These are phyloP conservation scores for Neonectria faginata DNA, from an alignment of 2,329 filamentous ascomycete species.

Conservation along the genomic window DNA sequence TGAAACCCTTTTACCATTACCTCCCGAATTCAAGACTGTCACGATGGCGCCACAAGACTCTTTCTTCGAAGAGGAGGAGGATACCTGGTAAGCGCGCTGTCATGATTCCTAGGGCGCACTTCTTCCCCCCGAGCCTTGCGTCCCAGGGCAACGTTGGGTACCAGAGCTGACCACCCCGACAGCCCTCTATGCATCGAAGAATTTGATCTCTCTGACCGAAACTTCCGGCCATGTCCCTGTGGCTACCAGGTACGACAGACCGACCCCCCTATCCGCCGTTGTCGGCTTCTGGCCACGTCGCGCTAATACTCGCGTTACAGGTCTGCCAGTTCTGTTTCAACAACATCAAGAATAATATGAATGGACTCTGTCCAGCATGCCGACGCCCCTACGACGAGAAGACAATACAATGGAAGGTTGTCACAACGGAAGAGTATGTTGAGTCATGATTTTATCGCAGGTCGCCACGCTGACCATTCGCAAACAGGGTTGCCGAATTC, in stretches of 20 bases:
- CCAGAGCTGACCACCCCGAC: constrained; percentile 40
- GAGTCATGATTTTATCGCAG: constrained; percentile 12
- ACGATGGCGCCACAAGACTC: constrained; percentile 76
- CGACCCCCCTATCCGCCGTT: background rate
- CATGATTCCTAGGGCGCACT: constrained; percentile 24
- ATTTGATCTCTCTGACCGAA: constrained; percentile 96
- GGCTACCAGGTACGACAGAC: constrained; percentile 85
- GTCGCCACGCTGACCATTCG: constrained; percentile 37
- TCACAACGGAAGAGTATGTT: constrained; percentile 92
- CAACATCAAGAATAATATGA: constrained; percentile 98
- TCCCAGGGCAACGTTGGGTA: constrained; percentile 39
- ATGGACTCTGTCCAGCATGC: constrained; percentile 97
- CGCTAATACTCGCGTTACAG: constrained; percentile 59
- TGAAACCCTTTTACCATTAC: constrained; percentile 33
- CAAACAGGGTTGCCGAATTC: constrained; percentile 75
- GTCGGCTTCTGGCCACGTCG: constrained; percentile 36
- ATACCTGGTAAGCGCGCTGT: constrained; percentile 68
- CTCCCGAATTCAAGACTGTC: constrained; percentile 38
- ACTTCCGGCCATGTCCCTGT: constrained; percentile 96
- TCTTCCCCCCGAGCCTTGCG: constrained; percentile 30
- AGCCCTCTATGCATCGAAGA: constrained; percentile 99
- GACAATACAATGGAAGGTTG: constrained; percentile 96
- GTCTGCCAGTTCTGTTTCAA: constrained; percentile 99
- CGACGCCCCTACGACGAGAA: constrained; percentile 95
- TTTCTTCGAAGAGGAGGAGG: constrained; percentile 79